Evolutionary conservation across 495 filamentous ascomycete genomes (phyloP), one percentile per base, ranked within the genome.

Genomic region (Penicillium manginii): DNA sequence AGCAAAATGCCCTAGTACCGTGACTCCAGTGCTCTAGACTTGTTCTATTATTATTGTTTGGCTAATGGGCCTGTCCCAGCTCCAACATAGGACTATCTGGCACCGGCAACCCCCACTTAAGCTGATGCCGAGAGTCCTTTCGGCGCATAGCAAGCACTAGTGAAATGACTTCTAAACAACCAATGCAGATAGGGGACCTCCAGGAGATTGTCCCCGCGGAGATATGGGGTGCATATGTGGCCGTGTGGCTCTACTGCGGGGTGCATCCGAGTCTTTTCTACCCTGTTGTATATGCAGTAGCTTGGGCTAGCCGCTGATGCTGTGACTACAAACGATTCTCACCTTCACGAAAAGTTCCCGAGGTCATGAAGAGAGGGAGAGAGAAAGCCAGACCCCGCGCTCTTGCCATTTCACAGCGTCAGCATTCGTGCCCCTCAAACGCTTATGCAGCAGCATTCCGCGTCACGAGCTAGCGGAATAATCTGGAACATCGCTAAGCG

Each of bases 191-290:
- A 37, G 35, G 15, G 35, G 12, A n/a, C 15, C 35, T 37, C 35
- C 26, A 29, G 26, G 26, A 14, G 2, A 6, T 11, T 14, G n/a
- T 23, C 17, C 45, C 50, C 57, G 45, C 53, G 57, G 50, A 59
- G 57, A 57, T 29, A 18, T 37, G 26, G 14, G 21, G 14, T 50
- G 54, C 61, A 63, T 54, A 47, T 49, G 17, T 17, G 22, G 54
- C 50, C 23, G 48, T 48, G 21, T 32, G 37, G 23, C 52, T 19
- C 43, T 49, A 61, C 63, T 66, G 66, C 66, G 66, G 66, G 66
- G 66, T 68, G 60, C 63, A 63, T 55, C 55, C 5, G n/a, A n/a
- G 21, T 43, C 33, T 23, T 31, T 50, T 37, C 31, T 51, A 62
- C 56, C 65, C 62, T 62, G 55, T 59, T n/a, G 14, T 21, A 10